phyloP scores from a whole-genome alignment of 2,329 filamentous ascomycete genomes.

The Onygenales sp. region DNA sequence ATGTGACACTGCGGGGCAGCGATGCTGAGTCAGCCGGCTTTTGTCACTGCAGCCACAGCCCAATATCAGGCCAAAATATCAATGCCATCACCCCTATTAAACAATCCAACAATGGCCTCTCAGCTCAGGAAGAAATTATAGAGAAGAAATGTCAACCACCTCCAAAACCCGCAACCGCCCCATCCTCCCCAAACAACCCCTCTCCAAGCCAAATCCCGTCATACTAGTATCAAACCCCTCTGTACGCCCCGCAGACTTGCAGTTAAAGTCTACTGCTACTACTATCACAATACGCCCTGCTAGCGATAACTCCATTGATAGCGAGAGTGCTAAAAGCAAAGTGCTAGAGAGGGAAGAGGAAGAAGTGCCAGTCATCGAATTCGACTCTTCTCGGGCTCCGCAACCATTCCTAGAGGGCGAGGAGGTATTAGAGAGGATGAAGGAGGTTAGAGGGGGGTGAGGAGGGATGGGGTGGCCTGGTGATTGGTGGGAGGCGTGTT shows the following conservation, averaged over 20 bases:
- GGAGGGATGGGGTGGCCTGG: neutral
- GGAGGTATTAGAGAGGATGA: conserved; percentile 5
- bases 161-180: neutral
- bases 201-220: conserved; percentile 5
- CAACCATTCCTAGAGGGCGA: conserved; percentile 13
- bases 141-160: neutral
- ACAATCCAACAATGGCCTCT: too few species aligned
- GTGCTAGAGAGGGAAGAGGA: neutral
- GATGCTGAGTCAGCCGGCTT: too few species aligned
- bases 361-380: conserved; percentile 7
- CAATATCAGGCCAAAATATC: too few species aligned
- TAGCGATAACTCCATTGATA: neutral
- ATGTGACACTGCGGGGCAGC: neutral
- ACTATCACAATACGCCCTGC: neutral
- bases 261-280: conserved; percentile 1
- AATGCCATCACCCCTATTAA: too few species aligned
- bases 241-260: conserved; percentile 7
- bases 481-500: neutral
- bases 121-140: neutral
- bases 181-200: conserved; percentile 6
- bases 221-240: conserved; percentile 5
- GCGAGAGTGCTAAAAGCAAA: neutral
- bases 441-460: neutral
- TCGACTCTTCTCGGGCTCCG: conserved; percentile 9
- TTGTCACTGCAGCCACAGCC: too few species aligned